phyloP scores from a whole-genome alignment of 495 filamentous ascomycete genomes.

The Penicillium ochrochloron region DNA sequence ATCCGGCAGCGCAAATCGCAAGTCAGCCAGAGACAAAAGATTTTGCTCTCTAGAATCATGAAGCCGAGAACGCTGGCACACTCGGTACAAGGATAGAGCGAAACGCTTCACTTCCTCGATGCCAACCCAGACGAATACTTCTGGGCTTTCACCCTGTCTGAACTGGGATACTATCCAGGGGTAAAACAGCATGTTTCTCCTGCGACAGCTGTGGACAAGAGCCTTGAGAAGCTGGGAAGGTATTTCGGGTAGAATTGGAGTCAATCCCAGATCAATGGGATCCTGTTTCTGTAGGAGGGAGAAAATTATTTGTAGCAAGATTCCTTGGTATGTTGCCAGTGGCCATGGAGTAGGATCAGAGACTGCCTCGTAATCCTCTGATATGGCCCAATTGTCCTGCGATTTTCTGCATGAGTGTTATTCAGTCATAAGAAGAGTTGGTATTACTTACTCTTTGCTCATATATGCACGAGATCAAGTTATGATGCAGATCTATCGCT shows the following conservation, averaged over 20 bases:
- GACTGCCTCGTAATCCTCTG: neutral
- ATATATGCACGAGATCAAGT: neutral
- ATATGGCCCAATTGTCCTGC: constrained; percentile 12
- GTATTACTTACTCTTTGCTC: neutral
- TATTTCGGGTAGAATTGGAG: neutral
- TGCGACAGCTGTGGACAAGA: constrained; percentile 3
- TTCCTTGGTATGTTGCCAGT: constrained; percentile 27
- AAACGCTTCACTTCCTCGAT: constrained; percentile 25
- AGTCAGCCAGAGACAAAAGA: constrained; percentile 11
- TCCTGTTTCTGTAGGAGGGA: constrained; percentile 7
- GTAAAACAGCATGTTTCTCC: constrained; percentile 13
- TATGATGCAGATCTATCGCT: constrained; percentile 7
- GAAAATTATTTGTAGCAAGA: constrained; percentile 25
- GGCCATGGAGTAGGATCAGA: constrained; percentile 15
- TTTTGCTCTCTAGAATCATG: neutral
- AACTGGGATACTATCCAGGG: constrained; percentile 16
- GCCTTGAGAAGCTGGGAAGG: neutral
- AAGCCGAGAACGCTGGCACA: constrained; percentile 9
- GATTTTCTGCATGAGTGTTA: neutral
- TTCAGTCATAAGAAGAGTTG: no score
- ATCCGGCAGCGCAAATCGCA: constrained; percentile 17
- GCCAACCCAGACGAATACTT: constrained; percentile 16
- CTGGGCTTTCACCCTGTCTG: neutral
- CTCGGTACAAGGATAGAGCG: constrained; percentile 14
- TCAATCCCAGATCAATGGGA: neutral